phyloP scores from a whole-genome alignment of 2,329 filamentous ascomycete genomes.

The Lachnellula hyalina region DNA sequence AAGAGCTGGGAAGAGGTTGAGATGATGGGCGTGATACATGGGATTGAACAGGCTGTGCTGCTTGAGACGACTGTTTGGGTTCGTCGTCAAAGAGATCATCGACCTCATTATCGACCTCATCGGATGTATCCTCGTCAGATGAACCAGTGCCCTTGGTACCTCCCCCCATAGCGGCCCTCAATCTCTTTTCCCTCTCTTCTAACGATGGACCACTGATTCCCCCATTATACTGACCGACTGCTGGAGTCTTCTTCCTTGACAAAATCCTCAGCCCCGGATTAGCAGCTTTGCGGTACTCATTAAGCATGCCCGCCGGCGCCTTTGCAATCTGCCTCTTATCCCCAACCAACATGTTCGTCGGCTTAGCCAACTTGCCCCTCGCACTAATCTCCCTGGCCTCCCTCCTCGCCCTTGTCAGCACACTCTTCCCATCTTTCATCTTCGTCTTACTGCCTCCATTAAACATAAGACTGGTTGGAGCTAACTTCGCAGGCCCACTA shows the following conservation, averaged over 20 bases:
- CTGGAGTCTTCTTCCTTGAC: conserved; percentile 27
- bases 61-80: neutral
- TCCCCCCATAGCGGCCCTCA: conserved; percentile 16
- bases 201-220: conserved; percentile 21
- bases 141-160: conserved; percentile 5
- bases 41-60: neutral
- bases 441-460: conserved; percentile 47
- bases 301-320: conserved; percentile 50
- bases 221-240: conserved; percentile 11
- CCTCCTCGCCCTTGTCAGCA: conserved; percentile 51
- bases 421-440: conserved; percentile 44
- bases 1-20: neutral
- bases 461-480: conserved; percentile 38
- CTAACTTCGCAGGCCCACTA: conserved; percentile 28
- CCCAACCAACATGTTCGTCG: conserved; percentile 32
- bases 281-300: conserved; percentile 43
- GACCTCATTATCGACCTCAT: conserved; percentile 20
- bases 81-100: conserved; percentile 25
- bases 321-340: conserved; percentile 35
- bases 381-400: conserved; percentile 50
- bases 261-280: conserved; percentile 33
- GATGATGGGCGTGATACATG: neutral
- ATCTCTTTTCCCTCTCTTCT: conserved; percentile 34
- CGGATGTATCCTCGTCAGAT: conserved; percentile 19
- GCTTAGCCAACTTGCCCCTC: conserved; percentile 42